Percentiles rank a stretch among this genome's conserved stretches.
Evolutionary conservation across 768 basidiomycete species (phyloP).

Genomic region (Tricholoma sp.): DNA sequence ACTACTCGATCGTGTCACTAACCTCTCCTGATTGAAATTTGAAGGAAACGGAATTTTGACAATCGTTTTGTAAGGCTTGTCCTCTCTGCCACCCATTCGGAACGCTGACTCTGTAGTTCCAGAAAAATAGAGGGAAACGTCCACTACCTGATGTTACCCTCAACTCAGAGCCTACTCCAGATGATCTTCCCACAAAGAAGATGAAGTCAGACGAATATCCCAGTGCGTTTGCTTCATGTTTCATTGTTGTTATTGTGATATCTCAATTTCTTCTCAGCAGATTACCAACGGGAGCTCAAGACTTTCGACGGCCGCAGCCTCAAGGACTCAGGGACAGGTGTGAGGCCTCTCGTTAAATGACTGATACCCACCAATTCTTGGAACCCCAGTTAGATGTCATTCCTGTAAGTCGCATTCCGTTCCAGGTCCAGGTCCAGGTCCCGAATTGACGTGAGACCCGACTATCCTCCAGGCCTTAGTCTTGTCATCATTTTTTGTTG

Average conservation of each 20-base stretch:
- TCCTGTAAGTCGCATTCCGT: neutral
- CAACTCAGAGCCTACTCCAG: slow-evolving; percentile 20
- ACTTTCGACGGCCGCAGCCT: slow-evolving; percentile 31
- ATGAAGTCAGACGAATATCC: slow-evolving; percentile 25
- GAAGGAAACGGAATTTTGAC: slow-evolving; percentile 59
- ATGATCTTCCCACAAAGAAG: slow-evolving; percentile 36
- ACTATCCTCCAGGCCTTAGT: neutral
- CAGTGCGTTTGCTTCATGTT: slow-evolving; percentile 23
- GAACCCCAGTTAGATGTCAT: neutral
- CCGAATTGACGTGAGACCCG: neutral
- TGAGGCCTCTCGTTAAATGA: slow-evolving; percentile 41
- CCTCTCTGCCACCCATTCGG: neutral
- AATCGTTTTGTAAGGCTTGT: slow-evolving; percentile 30
- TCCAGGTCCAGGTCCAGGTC: neutral
- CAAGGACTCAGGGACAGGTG: slow-evolving; percentile 38
- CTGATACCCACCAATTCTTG: slow-evolving; percentile 2
- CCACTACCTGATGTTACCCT: slow-evolving; percentile 33
- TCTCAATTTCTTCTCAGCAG: slow-evolving; percentile 18
- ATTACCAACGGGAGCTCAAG: slow-evolving; percentile 38
- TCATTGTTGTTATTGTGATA: neutral
- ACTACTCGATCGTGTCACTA: slow-evolving; percentile 4
- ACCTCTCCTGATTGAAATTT: slow-evolving; percentile 4
- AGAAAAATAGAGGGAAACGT: slow-evolving; percentile 58
- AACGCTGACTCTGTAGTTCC: neutral
- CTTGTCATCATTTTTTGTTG: neutral